These are phyloP conservation scores for Cyclaneusma minus DNA, from an alignment of 2,329 filamentous ascomycete species.

Conservation along the genomic window DNA sequence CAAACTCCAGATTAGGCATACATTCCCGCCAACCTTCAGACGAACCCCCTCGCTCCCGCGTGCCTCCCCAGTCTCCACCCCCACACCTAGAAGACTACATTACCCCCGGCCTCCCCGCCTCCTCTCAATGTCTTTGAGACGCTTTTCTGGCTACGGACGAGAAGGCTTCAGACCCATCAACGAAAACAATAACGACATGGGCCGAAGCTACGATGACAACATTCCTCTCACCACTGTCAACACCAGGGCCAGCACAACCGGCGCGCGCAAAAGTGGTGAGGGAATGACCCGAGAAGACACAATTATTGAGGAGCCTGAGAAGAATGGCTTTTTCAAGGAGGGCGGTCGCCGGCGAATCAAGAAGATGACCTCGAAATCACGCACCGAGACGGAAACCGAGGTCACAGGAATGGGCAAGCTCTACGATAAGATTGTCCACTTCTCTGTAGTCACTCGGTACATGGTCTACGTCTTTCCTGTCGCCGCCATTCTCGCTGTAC, in stretches of 20 bases:
- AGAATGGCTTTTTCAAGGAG: constrained; percentile 11
- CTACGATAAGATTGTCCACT: constrained; percentile 47
- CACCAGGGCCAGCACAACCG: constrained; percentile 37
- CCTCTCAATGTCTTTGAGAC: too few relatives aligned
- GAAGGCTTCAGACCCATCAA: too few relatives aligned
- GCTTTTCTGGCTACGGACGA: too few relatives aligned
- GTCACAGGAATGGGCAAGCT: constrained; percentile 52
- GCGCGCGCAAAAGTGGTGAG: constrained; percentile 32
- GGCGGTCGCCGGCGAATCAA: constrained; percentile 31
- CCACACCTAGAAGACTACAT: too few relatives aligned
- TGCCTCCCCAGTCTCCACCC: too few relatives aligned
- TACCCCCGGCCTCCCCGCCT: too few relatives aligned
- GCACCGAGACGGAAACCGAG: constrained; percentile 29
- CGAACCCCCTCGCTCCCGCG: too few relatives aligned
- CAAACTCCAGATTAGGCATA: too few relatives aligned
- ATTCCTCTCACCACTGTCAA: constrained; percentile 41
- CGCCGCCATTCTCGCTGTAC: constrained; percentile 42
- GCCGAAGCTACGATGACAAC: constrained; percentile 19
- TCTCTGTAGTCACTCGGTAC: constrained; percentile 49
- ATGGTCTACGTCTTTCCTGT: constrained; percentile 53
- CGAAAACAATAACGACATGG: too few relatives aligned
- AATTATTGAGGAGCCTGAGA: constrained; percentile 12
- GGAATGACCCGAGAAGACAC: constrained; percentile 18
- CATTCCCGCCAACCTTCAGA: too few relatives aligned
- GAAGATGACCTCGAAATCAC: constrained; percentile 22